Base-by-base conservation (phyloP, 2,329 filamentous ascomycete species). In the Rhinocladiella similis region DNA sequence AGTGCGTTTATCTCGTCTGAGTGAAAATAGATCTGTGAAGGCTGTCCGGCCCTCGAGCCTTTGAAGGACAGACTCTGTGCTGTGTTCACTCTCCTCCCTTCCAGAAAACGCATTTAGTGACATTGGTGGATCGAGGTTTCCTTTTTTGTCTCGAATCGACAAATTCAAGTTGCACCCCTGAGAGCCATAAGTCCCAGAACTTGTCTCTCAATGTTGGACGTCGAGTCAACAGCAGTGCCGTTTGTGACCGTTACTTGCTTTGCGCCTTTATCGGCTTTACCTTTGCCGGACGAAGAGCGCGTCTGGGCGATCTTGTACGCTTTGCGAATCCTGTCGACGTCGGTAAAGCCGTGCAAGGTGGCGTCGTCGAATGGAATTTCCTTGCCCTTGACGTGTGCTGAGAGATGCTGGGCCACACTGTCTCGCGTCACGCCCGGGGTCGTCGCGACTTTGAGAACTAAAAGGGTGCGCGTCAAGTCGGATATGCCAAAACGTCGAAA, bases 401-500 rank as follows among this genome's bases (percentile, higher is more conserved):
- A 67, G 3, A 96, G 78, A 69, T 95, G 91, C 10, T 78, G 68
- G 16, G 80, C 75, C 35, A 83, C 73, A 2, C 75, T 74, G n/a
- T 77, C 72, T 46, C 75, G 69, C 5, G 78, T 75, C 46, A 77
- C 72, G 33, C 73, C 70, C 46, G 76, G 72, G 0, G 78, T 76
- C 14, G 80, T 78, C 9, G 86, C 81, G 20, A 97, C 80, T 70
- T 97, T 97, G 67, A 97, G 80, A 5, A 90, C 85, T 2, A 97
- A 76, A n/a, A 99, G 73, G 64, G 86, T 74, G 43, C 80, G 86
- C 2, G 88, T 94, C 10, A 79, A 75, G 12, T 90, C 83, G 0
- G 83, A 78, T 56, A 97, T 86, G 47, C 94, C 94, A 68, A 94
- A 96, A 52, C 88, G 87, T 29, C 90, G 87, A 73, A 97, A 97